Evolutionary conservation across 2,329 filamentous ascomycete genomes (phyloP).

Genomic region (Colletotrichum lentis): DNA sequence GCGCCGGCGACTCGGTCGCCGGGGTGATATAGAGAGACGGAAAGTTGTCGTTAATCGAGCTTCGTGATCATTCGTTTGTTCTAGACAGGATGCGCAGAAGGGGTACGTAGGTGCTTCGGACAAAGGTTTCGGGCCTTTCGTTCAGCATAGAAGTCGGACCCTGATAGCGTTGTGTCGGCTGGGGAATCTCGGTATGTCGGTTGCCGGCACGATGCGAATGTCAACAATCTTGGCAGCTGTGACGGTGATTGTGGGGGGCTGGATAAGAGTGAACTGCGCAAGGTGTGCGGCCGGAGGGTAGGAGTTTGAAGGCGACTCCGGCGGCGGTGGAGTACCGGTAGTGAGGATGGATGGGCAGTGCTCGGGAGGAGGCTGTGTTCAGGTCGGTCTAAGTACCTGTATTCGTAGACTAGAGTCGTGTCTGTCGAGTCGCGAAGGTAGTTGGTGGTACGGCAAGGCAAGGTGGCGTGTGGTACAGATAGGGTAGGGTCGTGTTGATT

Average conservation of each 20-base stretch:
- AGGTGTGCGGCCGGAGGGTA: neutral
- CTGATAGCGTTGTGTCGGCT: neutral
- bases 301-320: conserved; percentile 5
- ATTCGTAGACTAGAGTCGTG: neutral
- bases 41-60: conserved; percentile 20
- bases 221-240: conserved; percentile 36
- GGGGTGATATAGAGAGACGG: conserved; percentile 17
- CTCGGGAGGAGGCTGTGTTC: conserved; percentile 29
- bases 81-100: neutral
- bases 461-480: neutral
- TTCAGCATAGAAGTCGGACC: conserved; percentile 6
- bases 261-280: neutral
- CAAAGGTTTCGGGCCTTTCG: neutral
- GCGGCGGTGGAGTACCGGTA: neutral
- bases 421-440: too few relatives aligned
- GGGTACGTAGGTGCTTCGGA: neutral
- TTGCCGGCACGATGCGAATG: conserved; percentile 12
- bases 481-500: conserved; percentile 17
- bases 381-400: conserved; percentile 14
- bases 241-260: neutral
- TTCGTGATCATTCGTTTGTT: conserved; percentile 28
- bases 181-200: neutral
- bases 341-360: neutral
- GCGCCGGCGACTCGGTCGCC: conserved; percentile 33
- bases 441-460: too few relatives aligned